Percentiles rank a stretch among this genome's conserved stretches.
Conservation (phyloP, 495 filamentous ascomycete species). For the Penicillium salamii region DNA sequence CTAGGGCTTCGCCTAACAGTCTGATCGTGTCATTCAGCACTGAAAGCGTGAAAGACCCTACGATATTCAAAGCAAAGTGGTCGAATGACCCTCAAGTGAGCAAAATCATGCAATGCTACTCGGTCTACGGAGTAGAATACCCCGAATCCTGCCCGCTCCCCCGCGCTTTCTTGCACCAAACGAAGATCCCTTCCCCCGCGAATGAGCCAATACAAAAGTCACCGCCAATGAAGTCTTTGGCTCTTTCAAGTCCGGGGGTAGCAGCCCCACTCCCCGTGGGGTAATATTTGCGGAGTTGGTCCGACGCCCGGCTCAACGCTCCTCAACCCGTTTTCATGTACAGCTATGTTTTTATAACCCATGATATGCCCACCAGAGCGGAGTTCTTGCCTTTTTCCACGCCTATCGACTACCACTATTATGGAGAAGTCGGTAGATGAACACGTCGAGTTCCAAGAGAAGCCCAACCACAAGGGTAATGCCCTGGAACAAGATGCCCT, state of each 20-base stretch:
- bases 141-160: neutral
- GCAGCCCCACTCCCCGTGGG: neutral
- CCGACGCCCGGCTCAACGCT: neutral
- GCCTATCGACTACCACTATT: no score
- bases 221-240: neutral
- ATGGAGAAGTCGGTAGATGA: constrained; percentile 12
- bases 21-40: no score
- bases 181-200: neutral
- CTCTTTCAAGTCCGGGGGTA: neutral
- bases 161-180: neutral
- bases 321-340: no score
- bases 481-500: constrained; percentile 24
- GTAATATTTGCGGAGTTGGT: neutral
- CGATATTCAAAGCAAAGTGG: no score
- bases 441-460: constrained; percentile 16
- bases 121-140: neutral
- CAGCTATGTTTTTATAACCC: neutral
- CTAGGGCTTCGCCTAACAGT: no score
- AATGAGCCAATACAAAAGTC: neutral
- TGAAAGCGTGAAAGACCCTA: no score
- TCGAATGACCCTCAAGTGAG: no score
- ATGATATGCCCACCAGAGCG: no score
- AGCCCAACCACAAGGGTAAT: constrained; percentile 5
- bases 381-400: no score
- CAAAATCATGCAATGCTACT: no score